Evolutionary conservation across 306 rosid genomes (phyloP), one percentile per base, ranked within the genome.

Genomic region (Nissolia schottii): DNA sequence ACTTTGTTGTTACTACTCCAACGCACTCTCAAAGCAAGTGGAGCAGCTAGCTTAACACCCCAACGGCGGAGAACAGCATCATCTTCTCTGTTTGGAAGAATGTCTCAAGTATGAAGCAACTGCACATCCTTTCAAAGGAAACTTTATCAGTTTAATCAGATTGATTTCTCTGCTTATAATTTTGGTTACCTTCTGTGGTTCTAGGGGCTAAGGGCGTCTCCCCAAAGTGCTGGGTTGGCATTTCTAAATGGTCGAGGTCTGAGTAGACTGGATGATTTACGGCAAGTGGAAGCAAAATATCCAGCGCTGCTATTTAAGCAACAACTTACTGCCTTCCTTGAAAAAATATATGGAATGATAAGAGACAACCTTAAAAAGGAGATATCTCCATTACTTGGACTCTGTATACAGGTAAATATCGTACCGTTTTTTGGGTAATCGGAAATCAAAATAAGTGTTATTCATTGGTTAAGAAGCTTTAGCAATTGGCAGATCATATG

Each of bases 1-100:
- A 95, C 99, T 62, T 85, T 95, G 81, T 65, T 95, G 77, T 80
- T 92, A 82, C 88, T 95, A 62, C 99, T 95, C 74, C 99, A 95
- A 88, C 99, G 96, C 73, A 95, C 99, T 7, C 99, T 95, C 53
- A 95, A 95, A 83, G 99, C 97, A 76, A 95, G 85, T 78, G 99
- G 99, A 64, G 99, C 99, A 32, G 99, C 99, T 71, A 92, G 96
- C 96, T 80, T 95, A 90, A 95, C 99, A 61, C 99, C 99, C 55
- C 99, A 91, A 51, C 90, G 99, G 71, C 90, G 99, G 73, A 88
- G 99, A 81, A 83, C 96, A 59, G 35, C 96, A 48, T 87, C 99
- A 32, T 86, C 99, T 54, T 86, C 99, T 76, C 86, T 95, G 67
- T 95, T 95, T 76, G 99, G 99, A 82, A 95, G 97, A 87, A 92